Percentiles rank a stretch among this genome's conserved stretches.
phyloP scores from a whole-genome alignment of 257 asterid genomes.

The Plectranthus barbatus region DNA sequence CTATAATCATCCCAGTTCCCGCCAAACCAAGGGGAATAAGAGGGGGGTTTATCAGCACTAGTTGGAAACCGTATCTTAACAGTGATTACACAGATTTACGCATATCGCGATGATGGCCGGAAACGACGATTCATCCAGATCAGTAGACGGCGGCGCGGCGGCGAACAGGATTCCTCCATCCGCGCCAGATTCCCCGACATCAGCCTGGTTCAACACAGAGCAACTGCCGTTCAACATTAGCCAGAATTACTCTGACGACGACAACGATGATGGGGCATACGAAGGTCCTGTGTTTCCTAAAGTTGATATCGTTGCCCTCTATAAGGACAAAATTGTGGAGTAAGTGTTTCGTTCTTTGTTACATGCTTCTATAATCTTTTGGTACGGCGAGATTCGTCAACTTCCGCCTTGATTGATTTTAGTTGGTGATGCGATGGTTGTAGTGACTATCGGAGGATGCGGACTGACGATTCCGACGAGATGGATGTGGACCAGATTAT shows the following conservation, averaged over 20 bases:
- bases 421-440: constrained; percentile 6
- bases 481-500: constrained; percentile 77
- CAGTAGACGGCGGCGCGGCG: too few species aligned
- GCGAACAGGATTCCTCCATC: too few species aligned
- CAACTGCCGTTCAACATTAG: constrained; percentile 81
- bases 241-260: constrained; percentile 72
- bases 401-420: background rate
- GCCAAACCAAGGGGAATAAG: too few species aligned
- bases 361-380: background rate
- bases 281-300: constrained; percentile 69
- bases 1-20: too few species aligned
- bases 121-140: too few species aligned
- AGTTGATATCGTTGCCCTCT: constrained; percentile 76
- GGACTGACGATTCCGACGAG: constrained; percentile 87
- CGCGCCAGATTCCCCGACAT: too few species aligned
- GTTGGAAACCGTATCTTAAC: too few species aligned
- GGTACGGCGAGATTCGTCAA: background rate
- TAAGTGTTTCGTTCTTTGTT: constrained; percentile 21
- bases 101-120: background rate
- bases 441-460: too few species aligned
- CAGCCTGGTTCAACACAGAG: constrained; percentile 87
- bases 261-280: constrained; percentile 67
- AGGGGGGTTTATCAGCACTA: constrained; percentile 18
- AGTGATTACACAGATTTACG: background rate
- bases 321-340: constrained; percentile 79